These are phyloP conservation scores for Spizellomyces punctatus DNA, from an alignment of 192 early-diverging fungal genomes.

Conservation along the genomic window DNA sequence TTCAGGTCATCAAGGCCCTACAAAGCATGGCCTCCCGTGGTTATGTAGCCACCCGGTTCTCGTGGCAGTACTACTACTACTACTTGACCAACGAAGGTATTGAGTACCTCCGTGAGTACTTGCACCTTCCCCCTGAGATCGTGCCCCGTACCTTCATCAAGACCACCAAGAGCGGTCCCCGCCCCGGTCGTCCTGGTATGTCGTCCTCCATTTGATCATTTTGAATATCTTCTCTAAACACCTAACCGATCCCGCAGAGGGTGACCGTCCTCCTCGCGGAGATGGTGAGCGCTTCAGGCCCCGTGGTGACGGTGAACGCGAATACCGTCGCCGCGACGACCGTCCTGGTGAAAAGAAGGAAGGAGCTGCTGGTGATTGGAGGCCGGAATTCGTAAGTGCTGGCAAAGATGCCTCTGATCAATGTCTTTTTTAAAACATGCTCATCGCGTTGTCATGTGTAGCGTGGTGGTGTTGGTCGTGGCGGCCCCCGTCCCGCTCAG, in stretches of 20 bases:
- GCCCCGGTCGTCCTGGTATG: slow-evolving; percentile 70
- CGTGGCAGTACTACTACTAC: slow-evolving; percentile 99
- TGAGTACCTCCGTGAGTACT: slow-evolving; percentile 93
- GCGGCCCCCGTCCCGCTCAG: slow-evolving; percentile 46
- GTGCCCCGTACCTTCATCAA: slow-evolving; percentile 98
- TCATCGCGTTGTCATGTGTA: slow-evolving; percentile 9
- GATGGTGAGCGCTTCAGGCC: slow-evolving; percentile 37
- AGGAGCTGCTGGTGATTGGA: slow-evolving; percentile 83
- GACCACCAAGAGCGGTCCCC: slow-evolving; percentile 76
- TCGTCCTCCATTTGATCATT: background rate
- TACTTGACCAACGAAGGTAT: slow-evolving; percentile 98
- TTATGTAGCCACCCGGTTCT: slow-evolving; percentile 95
- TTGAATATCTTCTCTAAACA: background rate
- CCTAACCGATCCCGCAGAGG: slow-evolving; percentile 51
- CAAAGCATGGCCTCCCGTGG: slow-evolving; percentile 94
- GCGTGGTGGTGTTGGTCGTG: slow-evolving; percentile 89
- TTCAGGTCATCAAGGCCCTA: slow-evolving; percentile 98
- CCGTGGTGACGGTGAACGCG: slow-evolving; percentile 49
- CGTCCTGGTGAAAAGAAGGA: slow-evolving; percentile 81
- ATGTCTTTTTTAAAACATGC: slow-evolving; percentile 4
- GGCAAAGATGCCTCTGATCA: slow-evolving; percentile 5
- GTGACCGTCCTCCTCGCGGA: slow-evolving; percentile 74
- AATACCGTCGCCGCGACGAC: slow-evolving; percentile 85
- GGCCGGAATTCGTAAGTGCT: slow-evolving; percentile 87
- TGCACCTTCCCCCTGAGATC: slow-evolving; percentile 96